These are phyloP conservation scores for Skeletonema grethae DNA, from an alignment of 108 stramenopile species.

Conservation along the genomic window DNA sequence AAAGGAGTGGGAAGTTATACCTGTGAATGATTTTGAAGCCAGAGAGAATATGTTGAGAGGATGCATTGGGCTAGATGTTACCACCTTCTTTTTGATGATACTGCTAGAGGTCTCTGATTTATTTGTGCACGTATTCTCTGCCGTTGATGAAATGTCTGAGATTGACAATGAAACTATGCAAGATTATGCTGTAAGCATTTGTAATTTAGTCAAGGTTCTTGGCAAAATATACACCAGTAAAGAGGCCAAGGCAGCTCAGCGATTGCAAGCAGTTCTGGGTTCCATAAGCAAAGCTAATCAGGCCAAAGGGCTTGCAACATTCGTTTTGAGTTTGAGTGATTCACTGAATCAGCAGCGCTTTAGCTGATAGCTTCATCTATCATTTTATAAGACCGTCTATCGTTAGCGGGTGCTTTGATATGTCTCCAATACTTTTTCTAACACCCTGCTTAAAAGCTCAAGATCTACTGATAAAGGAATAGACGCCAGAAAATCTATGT, in stretches of 20 bases:
- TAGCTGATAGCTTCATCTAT: background rate
- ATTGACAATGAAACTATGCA: background rate
- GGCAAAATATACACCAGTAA: background rate
- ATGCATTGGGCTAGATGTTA: constrained; percentile 76
- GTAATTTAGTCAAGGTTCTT: background rate
- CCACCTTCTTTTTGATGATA: constrained; percentile 44
- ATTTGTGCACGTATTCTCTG: background rate
- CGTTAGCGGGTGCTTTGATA: background rate
- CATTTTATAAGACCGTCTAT: background rate
- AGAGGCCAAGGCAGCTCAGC: background rate
- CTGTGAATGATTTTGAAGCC: constrained; percentile 48
- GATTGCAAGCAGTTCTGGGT: background rate
- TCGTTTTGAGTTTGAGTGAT: background rate
- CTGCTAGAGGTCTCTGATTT: constrained; percentile 26
- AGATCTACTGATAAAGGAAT: constrained; percentile 41
- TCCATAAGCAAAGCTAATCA: background rate
- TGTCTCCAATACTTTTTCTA: constrained; percentile 20
- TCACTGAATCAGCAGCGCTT: background rate
- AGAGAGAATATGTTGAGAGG: constrained; percentile 82
- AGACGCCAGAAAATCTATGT: constrained; percentile 63
- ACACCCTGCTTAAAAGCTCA: constrained; percentile 12
- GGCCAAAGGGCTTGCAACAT: background rate
- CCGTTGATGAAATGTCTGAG: background rate
- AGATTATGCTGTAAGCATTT: background rate
- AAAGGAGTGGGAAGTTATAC: constrained; percentile 47